Evolutionary conservation across 1,284 basidiomycete genomes (phyloP).

Genomic region (Moniliophthora roreri): DNA sequence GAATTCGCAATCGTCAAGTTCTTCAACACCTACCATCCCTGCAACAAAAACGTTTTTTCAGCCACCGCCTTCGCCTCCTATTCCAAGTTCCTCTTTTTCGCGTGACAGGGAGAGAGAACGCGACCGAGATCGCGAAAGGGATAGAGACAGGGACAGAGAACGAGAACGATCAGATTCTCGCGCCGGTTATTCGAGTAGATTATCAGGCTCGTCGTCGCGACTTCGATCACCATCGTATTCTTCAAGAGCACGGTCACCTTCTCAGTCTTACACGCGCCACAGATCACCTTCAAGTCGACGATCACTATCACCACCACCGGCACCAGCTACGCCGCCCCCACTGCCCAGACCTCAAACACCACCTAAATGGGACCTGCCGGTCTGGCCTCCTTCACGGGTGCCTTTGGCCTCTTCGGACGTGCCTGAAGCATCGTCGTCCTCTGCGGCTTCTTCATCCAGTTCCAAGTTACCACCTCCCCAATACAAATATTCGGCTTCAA

Average conservation of each 20-base stretch:
- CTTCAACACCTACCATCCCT: constrained; percentile 24
- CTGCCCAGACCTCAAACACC: constrained; percentile 31
- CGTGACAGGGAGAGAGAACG: not conserved
- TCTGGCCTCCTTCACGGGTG: not conserved
- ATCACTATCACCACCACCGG: constrained; percentile 3
- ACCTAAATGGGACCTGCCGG: constrained; percentile 1
- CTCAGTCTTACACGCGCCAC: constrained; percentile 12
- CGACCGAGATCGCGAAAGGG: not conserved
- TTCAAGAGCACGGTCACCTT: constrained; percentile 19
- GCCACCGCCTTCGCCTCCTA: constrained; percentile 28
- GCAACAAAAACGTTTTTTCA: not conserved
- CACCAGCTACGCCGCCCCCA: constrained; percentile 43
- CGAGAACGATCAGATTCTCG: not conserved
- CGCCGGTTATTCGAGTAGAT: not conserved
- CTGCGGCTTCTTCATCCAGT: not conserved
- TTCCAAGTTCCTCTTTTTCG: constrained; percentile 11
- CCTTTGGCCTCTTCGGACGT: too few relatives aligned
- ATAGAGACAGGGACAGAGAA: not conserved
- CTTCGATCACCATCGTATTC: constrained; percentile 24
- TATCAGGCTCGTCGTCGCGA: constrained; percentile 10
- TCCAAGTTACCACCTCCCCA: not conserved
- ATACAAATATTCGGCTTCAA: constrained; percentile 36
- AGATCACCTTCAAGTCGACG: constrained; percentile 27
- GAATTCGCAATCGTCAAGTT: constrained; percentile 20
- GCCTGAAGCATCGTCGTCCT: not conserved